These are phyloP conservation scores for Lentithecium fluviatile DNA, from an alignment of 495 filamentous ascomycete species.

Conservation along the genomic window DNA sequence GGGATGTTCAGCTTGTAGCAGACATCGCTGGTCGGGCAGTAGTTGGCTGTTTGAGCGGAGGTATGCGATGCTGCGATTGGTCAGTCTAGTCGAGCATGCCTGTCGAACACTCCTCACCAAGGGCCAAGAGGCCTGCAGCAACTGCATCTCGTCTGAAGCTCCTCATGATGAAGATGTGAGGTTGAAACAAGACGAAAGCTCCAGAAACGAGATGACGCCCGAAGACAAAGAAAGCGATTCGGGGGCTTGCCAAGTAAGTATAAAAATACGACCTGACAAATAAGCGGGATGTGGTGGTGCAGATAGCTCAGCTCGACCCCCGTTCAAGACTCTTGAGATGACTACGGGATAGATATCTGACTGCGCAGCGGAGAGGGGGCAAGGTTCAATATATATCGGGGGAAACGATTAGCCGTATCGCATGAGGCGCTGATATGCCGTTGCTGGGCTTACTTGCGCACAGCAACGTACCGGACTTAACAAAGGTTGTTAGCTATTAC, in stretches of 20 bases:
- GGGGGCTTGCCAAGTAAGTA: constrained; percentile 21
- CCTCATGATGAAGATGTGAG: constrained; percentile 5
- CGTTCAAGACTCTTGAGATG: not conserved
- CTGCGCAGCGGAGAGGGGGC: not conserved
- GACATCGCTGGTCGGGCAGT: constrained; percentile 34
- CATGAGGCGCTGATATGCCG: not conserved
- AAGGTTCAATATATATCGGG: constrained; percentile 4
- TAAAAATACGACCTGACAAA: constrained; percentile 9
- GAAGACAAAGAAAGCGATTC: not conserved
- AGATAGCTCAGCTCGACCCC: not conserved
- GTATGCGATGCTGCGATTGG: constrained; percentile 19
- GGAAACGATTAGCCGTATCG: not conserved
- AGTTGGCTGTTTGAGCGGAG: constrained; percentile 29
- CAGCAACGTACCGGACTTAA: not conserved
- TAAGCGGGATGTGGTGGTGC: not conserved
- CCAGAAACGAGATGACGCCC: not conserved
- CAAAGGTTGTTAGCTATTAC: not conserved
- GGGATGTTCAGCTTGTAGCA: constrained; percentile 45
- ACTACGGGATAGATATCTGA: not conserved
- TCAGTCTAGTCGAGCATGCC: constrained; percentile 4
- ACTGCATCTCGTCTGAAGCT: not conserved
- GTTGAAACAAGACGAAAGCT: not conserved
- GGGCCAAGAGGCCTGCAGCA: constrained; percentile 21
- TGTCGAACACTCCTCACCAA: constrained; percentile 12
- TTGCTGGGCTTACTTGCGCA: not conserved